Evolutionary conservation across 2,329 filamentous ascomycete genomes (phyloP), one percentile per base, ranked within the genome.

Genomic region (Alternaria alternata): DNA sequence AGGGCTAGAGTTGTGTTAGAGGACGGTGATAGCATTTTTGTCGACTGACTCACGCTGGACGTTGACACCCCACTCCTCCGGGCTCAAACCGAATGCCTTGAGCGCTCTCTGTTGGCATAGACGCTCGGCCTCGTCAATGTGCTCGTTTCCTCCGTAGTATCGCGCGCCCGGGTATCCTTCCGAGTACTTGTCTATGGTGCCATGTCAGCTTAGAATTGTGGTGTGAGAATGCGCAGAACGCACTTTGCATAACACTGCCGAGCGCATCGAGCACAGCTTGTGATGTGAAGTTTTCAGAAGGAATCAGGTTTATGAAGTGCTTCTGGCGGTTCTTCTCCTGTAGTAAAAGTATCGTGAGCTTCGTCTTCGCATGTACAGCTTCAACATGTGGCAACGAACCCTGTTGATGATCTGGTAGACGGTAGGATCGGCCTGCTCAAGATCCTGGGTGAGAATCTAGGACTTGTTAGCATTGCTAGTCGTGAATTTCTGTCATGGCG

Each of bases 91-190:
- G 86, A 98, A 99, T 60, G 94, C 91, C 83, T 92, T 87, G 66
- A 99, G 90, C 68, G 95, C 95, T 83, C 95, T 91, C 81, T 89
- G 87, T 86, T 99, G 95, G 88, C 95, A 99, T 63, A 95, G 91
- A 70, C 91, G 87, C 87, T 99, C 95, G 75, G 97, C 93, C 82
- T 92, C 87, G 81, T 99, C 95, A 71, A 99, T 99, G 87, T 95
- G 93, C 87, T 99, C 91, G 86, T 99, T 99, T 78, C 95, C 95
- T 78, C 95, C 95, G 78, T 99, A 99, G 88, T 99, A 99, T 82
- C 95, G 91, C 74, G 95, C 95, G 79, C 95, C 95, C 70, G 95
- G 95, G 82, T 97, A 97, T 69, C 95, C 95, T 86, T 99, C 95
- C 18, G 93, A 97, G 88, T 99, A 99, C 86, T 99, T 99, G 88